Evolutionary conservation across 2,329 filamentous ascomycete genomes (phyloP), one percentile per base, ranked within the genome.

Genomic region (Mycosphaerella sp.): DNA sequence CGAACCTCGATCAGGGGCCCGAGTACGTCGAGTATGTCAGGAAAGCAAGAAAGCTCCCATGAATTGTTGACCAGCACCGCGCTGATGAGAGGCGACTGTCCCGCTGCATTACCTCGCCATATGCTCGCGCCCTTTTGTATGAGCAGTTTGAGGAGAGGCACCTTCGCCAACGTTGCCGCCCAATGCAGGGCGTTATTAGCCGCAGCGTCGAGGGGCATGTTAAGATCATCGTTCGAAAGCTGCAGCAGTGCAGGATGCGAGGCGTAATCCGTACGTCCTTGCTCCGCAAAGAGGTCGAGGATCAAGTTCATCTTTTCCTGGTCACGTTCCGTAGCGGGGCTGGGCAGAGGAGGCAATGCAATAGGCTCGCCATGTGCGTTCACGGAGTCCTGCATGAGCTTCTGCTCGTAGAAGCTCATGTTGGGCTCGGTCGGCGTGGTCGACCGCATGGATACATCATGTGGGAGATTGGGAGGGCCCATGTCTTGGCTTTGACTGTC

Each of bases 31-130:
- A 98, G 78, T 1, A 97, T 78, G 56, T 95, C 89, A 0, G 91
- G 88, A 64, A 98, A 98, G 46, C 86, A 93, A 59, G 84, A 85
- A 55, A 91, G 86, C 62, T 97, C 92, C 68, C 95, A 84, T 47
- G 93, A 95, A 68, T 98, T 98, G 51, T 92, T 95, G 9, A 95
- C 93, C 0, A 88, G 82, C 55, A 92, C 93, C 2, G 93, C 90
- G 57, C 92, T 86, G 80, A 97, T 95, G 42, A 98, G 74, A 0
- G 93, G 89, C 0, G 91, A 96, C 70, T 97, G 91, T 11, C 93
- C 93, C 1, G 86, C 86, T 23, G 85, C 84, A 66, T 97, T 98
- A 1, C 95, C 86, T 31, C 93, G 82, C 68, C 85, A 88, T 45
- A 95, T 89, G 62, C 85, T 95, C 1, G 92, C 91, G 1, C 93